Evolutionary conservation across 2,329 filamentous ascomycete species (phyloP).

Genomic region (Laburnicola sp.): DNA sequence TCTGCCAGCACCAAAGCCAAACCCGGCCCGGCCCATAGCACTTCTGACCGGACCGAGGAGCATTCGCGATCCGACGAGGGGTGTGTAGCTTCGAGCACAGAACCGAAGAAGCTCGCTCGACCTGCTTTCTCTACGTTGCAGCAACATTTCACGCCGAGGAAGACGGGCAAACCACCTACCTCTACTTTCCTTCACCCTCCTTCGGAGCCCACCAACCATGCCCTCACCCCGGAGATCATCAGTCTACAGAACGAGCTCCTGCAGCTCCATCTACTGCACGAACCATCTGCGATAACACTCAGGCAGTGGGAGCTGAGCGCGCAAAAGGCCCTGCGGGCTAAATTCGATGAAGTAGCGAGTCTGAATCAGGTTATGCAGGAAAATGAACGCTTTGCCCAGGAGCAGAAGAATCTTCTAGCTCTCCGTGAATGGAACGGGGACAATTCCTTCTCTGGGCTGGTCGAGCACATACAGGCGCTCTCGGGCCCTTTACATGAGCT

Average conservation of each 20-base stretch:
- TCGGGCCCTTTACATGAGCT: slow-evolving; percentile 44
- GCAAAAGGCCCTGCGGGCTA: slow-evolving; percentile 30
- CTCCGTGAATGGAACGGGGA: slow-evolving; percentile 41
- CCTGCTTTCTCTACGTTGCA: slow-evolving; percentile 46
- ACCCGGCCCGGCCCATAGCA: slow-evolving; percentile 17
- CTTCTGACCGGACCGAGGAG: slow-evolving; percentile 19
- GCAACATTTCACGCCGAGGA: slow-evolving; percentile 47
- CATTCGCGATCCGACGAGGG: slow-evolving; percentile 13
- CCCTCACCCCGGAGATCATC: slow-evolving; percentile 34
- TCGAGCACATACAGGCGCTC: slow-evolving; percentile 42
- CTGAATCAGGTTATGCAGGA: slow-evolving; percentile 41
- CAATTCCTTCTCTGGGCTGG: slow-evolving; percentile 30
- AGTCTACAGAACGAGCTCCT: slow-evolving; percentile 44
- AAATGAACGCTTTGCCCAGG: slow-evolving; percentile 40
- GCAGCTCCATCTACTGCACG: slow-evolving; percentile 44
- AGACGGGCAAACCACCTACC: slow-evolving; percentile 40
- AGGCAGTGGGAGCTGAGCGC: slow-evolving; percentile 41
- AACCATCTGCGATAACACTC: slow-evolving; percentile 24
- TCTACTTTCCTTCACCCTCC: slow-evolving; percentile 42
- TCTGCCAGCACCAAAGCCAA: slow-evolving; percentile 29
- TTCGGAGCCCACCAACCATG: slow-evolving; percentile 19
- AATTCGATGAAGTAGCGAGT: slow-evolving; percentile 45
- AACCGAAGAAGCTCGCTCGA: slow-evolving; percentile 26
- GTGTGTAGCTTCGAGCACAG: slow-evolving; percentile 27
- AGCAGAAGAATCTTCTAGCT: slow-evolving; percentile 43